Evolutionary conservation across 768 basidiomycete species (phyloP).

Genomic region (Candolleomyces eurysporus): DNA sequence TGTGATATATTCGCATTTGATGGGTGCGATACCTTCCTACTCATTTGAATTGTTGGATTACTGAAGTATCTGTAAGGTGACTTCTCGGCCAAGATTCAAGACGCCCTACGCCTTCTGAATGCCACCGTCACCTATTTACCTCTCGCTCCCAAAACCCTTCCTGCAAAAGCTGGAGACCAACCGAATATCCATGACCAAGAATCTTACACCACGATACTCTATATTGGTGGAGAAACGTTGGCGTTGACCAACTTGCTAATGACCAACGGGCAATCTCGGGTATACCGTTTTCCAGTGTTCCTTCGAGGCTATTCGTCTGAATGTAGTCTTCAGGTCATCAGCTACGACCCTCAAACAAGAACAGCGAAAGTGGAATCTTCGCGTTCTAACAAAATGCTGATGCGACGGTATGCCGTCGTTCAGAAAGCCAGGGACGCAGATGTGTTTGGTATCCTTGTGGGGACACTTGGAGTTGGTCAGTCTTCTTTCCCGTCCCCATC

Average conservation of each 20-base stretch:
- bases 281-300: too few species aligned
- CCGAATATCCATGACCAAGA: not conserved
- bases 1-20: slow-evolving; percentile 69
- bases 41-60: not conserved
- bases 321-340: slow-evolving; percentile 54
- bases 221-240: slow-evolving; percentile 79
- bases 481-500: slow-evolving; percentile 4
- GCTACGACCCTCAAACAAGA: slow-evolving; percentile 63
- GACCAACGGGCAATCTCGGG: slow-evolving; percentile 51
- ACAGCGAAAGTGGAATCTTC: slow-evolving; percentile 55
- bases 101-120: slow-evolving; percentile 20
- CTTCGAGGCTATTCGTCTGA: too few species aligned
- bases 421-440: slow-evolving; percentile 91
- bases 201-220: slow-evolving; percentile 34
- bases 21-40: slow-evolving; percentile 40
- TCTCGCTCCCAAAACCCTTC: slow-evolving; percentile 22
- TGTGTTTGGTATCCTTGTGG: slow-evolving; percentile 93
- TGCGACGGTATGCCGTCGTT: slow-evolving; percentile 84
- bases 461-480: slow-evolving; percentile 87
- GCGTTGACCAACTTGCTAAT: slow-evolving; percentile 83
- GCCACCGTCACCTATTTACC: slow-evolving; percentile 35
- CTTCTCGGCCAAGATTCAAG: slow-evolving; percentile 27
- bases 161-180: not conserved
- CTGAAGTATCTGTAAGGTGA: slow-evolving; percentile 25
- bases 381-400: slow-evolving; percentile 77